Base-by-base conservation (phyloP, 2,329 filamentous ascomycete genomes). In the Sporothrix pseudoabietina region DNA sequence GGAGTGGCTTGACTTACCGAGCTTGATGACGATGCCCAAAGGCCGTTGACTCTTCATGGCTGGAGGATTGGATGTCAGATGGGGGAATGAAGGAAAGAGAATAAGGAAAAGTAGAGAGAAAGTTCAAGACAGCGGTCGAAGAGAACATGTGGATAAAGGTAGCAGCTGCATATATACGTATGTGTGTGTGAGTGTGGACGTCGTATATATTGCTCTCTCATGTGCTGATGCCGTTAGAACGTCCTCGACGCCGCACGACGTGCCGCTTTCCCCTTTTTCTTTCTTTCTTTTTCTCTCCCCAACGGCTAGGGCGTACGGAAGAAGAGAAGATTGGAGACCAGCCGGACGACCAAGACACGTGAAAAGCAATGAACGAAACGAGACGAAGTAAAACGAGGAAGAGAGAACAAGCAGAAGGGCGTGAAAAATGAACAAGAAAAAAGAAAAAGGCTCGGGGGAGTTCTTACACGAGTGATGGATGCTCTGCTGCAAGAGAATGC, bases 21-120 rank as follows among this genome's bases (percentile, higher is more conserved):
- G 88, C 85, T 97, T 97, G 79, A 97, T 95, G 78, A 97, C 93
- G 76, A 96, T 88, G 71, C 90, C 93, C 77, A 93, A 86, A 78
- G 89, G 86, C 80, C 89, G 91, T 71, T 83, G 82, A 57, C 83
- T 84, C 84, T 89, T 93, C 90, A 92, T 92, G 77, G 81, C 87
- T 87, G 82, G 16, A 41, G 39, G 16, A 14, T 30, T 32, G 9
- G 30, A 55, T 41, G 39, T 72, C n/a, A 74, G 72, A 71, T 12
- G 61, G n/a, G 8, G n/a, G n/a, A 49, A 19, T 6, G 10, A n/a
- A 54, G 65, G 57, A 6, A 8, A 63, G 55, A 41, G 4, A n/a
- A n/a, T n/a, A 39, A n/a, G 41, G 16, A 16, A 32, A n/a, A 14
- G 19, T 16, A 49, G 39, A 32, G 35, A 54, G 54, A 32, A 44